Evolutionary conservation across 176 grass and related monocot genomes (phyloP).

Genomic region (Eragrostis nindensis): DNA sequence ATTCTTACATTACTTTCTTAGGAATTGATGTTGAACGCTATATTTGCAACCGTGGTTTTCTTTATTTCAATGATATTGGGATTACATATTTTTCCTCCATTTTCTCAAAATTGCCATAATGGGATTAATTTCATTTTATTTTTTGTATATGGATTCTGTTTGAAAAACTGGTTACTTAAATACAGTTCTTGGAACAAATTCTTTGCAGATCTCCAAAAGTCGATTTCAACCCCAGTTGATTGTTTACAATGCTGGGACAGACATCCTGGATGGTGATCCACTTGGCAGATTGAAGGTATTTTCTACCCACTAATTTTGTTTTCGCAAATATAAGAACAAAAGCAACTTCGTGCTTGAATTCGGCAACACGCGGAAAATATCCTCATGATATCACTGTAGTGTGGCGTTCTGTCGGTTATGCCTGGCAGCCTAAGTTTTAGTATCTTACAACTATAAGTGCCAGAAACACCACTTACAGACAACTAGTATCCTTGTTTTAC

Average conservation of each 20-base stretch:
- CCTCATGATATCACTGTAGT: background rate
- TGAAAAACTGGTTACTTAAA: conserved; percentile 6
- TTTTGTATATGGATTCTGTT: background rate
- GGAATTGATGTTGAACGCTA: background rate
- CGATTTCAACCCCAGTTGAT: conserved; percentile 84
- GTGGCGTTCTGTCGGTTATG: background rate
- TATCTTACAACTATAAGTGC: background rate
- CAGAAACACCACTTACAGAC: background rate
- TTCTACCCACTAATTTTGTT: background rate
- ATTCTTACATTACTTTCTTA: background rate
- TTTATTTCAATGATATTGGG: background rate
- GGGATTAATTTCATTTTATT: background rate
- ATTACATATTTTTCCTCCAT: background rate
- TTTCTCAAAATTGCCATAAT: background rate
- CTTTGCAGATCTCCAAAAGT: conserved; percentile 62
- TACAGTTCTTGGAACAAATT: conserved; percentile 15
- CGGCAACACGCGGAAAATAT: background rate
- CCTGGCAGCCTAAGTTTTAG: background rate
- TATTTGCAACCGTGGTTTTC: background rate
- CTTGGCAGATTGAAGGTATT: conserved; percentile 85
- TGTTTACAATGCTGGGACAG: conserved; percentile 96
- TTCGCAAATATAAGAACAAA: background rate
- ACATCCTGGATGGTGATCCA: conserved; percentile 92
- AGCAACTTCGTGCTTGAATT: background rate
- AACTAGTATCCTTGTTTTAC: background rate